phyloP scores from a whole-genome alignment of 306 rosid genomes.

The Malus asiatica region DNA sequence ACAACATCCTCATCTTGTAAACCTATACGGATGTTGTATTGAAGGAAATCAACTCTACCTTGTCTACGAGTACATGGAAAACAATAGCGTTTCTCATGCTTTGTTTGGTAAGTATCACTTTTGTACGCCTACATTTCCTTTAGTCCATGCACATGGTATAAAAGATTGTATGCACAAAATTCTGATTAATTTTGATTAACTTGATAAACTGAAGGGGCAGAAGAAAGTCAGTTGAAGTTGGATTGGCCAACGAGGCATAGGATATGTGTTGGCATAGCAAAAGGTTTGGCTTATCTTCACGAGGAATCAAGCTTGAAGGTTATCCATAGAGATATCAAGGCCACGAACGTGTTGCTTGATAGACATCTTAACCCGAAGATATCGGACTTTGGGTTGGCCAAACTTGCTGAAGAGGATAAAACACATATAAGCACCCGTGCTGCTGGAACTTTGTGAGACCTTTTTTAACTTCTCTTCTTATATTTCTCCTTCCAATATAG shows the following conservation, averaged over 20 bases:
- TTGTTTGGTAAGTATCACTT: slow-evolving; percentile 49
- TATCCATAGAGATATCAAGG: slow-evolving; percentile 84
- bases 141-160: too few species aligned
- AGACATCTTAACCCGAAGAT: slow-evolving; percentile 64
- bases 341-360: slow-evolving; percentile 79
- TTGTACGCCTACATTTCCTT: too few species aligned
- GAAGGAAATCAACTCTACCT: slow-evolving; percentile 84
- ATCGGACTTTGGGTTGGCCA: slow-evolving; percentile 89
- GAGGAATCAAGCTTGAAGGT: slow-evolving; percentile 79
- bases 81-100: slow-evolving; percentile 89
- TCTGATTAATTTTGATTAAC: too few species aligned
- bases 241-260: slow-evolving; percentile 64
- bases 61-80: slow-evolving; percentile 79
- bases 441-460: slow-evolving; percentile 74
- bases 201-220: too few species aligned
- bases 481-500: too few species aligned
- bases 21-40: slow-evolving; percentile 78
- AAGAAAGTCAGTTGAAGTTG: slow-evolving; percentile 16
- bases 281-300: slow-evolving; percentile 72
- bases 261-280: slow-evolving; percentile 66
- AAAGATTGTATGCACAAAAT: too few species aligned
- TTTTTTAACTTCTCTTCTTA: too few species aligned
- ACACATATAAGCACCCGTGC: slow-evolving; percentile 71
- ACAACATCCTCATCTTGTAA: slow-evolving; percentile 90
- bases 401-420: slow-evolving; percentile 71